Base-by-base conservation (phyloP, 2,329 filamentous ascomycete genomes). In the Fusarium longipes region DNA sequence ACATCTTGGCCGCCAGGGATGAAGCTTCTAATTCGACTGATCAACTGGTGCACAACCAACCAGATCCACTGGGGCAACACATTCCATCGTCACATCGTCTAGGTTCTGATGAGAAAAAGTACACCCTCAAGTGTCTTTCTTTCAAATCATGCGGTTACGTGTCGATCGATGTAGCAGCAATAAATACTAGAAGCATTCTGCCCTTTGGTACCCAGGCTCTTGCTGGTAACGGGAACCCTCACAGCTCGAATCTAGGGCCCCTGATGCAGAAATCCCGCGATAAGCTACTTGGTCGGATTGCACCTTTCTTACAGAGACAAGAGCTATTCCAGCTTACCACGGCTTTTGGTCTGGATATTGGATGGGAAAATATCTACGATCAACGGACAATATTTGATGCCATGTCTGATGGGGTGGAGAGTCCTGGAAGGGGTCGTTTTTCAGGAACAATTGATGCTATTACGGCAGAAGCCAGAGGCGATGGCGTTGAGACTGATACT, bases 61-160 rank as follows among this genome's bases (percentile, higher is more conserved):
- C 49, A 25, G 45, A 58, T 29, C 25, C 43, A 3, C 25, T 72
- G 45, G 57, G 39, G 4, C 57, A 60, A 12, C 51, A 73, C 70
- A 58, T 78, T 12, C 75, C 75, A 11, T 38, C 56, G 17, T 53
- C 68, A 11, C 48, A 55, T 24, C 27, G 42, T n/a, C 70, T 77
- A 17, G n/a, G 53, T 8, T 39, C 27, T 6, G 76, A 79, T 29
- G 71, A 77, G 64, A 57, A 49, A n/a, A 59, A 53, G 6, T 77
- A 77, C 33, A 70, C 67, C 17, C 70, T 83, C 22, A 73, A 75
- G 25, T 75, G 70, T 15, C 75, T 90, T 29, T 79, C 81, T 1
- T 84, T 90, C 75, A 83, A 82, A 30, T 89, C 87, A 0, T 90
- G 88, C 71, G 88, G 88, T 49, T 90, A 90, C 69, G 85, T 83